These are phyloP conservation scores for Zygnema cylindricum DNA, from an alignment of 139 green algal species.

Conservation along the genomic window DNA sequence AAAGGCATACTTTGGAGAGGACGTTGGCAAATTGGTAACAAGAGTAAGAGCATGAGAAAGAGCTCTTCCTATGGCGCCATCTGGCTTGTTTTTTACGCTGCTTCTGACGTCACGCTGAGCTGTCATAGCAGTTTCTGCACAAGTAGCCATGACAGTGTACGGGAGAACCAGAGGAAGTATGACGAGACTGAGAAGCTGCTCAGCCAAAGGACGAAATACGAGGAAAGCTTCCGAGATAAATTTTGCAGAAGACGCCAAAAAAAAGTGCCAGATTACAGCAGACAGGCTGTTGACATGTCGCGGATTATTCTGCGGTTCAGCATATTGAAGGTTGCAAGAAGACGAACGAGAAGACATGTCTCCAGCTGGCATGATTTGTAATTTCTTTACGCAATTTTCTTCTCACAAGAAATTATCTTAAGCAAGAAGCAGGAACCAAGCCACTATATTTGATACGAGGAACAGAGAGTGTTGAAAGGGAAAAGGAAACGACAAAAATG, in stretches of 20 bases:
- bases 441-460: too few relatives aligned
- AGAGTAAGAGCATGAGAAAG: too few relatives aligned
- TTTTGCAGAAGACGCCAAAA: not conserved
- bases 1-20: conserved; percentile 39
- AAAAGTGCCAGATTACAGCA: not conserved
- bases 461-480: too few relatives aligned
- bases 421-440: too few relatives aligned
- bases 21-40: too few relatives aligned
- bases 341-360: not conserved
- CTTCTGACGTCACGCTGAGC: too few relatives aligned
- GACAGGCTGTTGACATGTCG: not conserved
- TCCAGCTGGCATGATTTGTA: not conserved
- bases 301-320: not conserved
- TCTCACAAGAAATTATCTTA: too few relatives aligned
- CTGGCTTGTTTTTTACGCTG: too few relatives aligned
- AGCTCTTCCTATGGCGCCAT: too few relatives aligned
- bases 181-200: not conserved
- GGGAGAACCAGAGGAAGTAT: not conserved
- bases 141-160: not conserved
- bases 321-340: not conserved
- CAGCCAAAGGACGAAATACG: not conserved
- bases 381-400: too few relatives aligned
- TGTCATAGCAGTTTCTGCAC: too few relatives aligned
- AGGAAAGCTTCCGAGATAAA: not conserved
- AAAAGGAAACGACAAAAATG: too few relatives aligned